A percentile compares a stretch with the other conserved stretches of the same genome.
phyloP scores from a whole-genome alignment of 371 early-diverging fungal genomes.

The Mucor lusitanicus region DNA sequence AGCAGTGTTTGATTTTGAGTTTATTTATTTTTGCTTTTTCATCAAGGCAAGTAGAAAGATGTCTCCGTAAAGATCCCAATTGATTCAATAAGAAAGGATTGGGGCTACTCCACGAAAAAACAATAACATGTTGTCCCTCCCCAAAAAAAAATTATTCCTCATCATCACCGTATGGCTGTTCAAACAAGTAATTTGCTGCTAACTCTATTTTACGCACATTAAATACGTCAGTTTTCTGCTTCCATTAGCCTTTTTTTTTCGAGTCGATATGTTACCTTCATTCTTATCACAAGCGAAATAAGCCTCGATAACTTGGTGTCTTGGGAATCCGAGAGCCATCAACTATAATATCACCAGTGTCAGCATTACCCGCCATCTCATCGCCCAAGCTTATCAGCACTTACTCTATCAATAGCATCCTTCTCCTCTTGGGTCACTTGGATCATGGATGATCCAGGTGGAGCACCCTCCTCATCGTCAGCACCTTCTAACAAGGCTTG shows the following conservation, averaged over 20 bases:
- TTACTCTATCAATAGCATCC: conserved; percentile 88
- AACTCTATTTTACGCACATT: conserved; percentile 54
- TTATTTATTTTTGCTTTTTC: neutral
- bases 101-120: neutral
- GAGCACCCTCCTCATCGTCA: conserved; percentile 55
- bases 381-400: conserved; percentile 6
- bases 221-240: neutral
- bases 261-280: conserved; percentile 57
- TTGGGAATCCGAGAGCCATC: conserved; percentile 88
- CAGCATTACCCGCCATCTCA: neutral
- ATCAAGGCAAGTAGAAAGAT: neutral
- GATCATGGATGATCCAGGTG: conserved; percentile 64
- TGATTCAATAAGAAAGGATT: neutral
- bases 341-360: conserved; percentile 54
- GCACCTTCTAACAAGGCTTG: conserved; percentile 71
- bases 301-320: conserved; percentile 84
- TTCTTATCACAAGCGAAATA: conserved; percentile 97
- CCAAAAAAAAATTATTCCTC: conserved; percentile 14
- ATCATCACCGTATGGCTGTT: conserved; percentile 59
- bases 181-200: conserved; percentile 96
- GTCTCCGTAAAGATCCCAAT: neutral
- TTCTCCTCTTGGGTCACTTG: conserved; percentile 89
- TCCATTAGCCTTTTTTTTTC: neutral
- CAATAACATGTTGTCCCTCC: neutral
- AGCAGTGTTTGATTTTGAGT: neutral